phyloP scores from a whole-genome alignment of 2,329 filamentous ascomycete species.

The Calonectria honghensis region DNA sequence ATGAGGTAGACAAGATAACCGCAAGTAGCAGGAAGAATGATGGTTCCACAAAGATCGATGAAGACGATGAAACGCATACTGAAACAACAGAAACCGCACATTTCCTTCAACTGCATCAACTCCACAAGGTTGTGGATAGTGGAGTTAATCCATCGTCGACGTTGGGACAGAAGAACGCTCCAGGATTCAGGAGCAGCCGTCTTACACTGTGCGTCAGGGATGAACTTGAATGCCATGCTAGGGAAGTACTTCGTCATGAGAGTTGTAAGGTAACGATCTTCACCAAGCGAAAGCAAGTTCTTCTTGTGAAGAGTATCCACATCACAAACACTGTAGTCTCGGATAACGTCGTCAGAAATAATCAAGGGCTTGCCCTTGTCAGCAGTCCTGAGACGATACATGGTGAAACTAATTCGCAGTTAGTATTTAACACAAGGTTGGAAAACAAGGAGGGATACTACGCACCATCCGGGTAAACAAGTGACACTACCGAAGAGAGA shows the following conservation, averaged over 20 bases:
- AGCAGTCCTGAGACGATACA: constrained; percentile 96
- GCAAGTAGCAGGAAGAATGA: constrained; percentile 92
- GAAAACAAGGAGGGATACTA: constrained; percentile 50
- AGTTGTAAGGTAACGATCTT: constrained; percentile 97
- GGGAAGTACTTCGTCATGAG: constrained; percentile 99
- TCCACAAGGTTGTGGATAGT: constrained; percentile 98
- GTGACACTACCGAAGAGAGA: constrained; percentile 98
- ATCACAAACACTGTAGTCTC: constrained; percentile 90
- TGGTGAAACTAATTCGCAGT: constrained; percentile 87
- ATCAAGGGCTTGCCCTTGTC: constrained; percentile 97
- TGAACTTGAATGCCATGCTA: constrained; percentile 95
- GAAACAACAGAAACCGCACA: constrained; percentile 99
- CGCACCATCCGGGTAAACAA: constrained; percentile 98
- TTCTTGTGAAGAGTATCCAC: constrained; percentile 98
- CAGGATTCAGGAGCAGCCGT: constrained; percentile 96
- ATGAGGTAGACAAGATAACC: constrained; percentile 92
- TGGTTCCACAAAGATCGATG: constrained; percentile 92
- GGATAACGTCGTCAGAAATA: constrained; percentile 90
- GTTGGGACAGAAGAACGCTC: constrained; percentile 95
- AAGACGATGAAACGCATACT: constrained; percentile 98
- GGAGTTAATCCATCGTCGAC: constrained; percentile 99
- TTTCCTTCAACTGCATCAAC: constrained; percentile 90
- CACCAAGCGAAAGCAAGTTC: constrained; percentile 93
- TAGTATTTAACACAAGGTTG: constrained; percentile 28
- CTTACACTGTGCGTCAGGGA: constrained; percentile 92